Percentiles rank a stretch among this genome's conserved stretches.
phyloP scores from a whole-genome alignment of 495 filamentous ascomycete species.

The Aspergillus diversus region DNA sequence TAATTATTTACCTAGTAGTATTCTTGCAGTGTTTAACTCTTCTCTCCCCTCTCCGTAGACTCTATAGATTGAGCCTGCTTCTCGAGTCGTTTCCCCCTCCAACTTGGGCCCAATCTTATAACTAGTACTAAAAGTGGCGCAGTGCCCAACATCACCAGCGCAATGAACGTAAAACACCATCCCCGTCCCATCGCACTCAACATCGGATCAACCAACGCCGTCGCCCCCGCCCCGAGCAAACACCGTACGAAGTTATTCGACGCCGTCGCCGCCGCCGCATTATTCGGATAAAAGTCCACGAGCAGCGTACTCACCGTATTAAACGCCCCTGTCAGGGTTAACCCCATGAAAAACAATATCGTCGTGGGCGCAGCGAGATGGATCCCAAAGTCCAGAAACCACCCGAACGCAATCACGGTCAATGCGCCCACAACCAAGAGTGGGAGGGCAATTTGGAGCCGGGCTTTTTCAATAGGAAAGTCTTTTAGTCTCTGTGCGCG shows the following conservation, averaged over 20 bases:
- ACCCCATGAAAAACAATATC: conserved; percentile 63
- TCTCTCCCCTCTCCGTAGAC: too few species aligned
- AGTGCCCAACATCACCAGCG: conserved; percentile 53
- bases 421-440: conserved; percentile 42
- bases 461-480: conserved; percentile 69
- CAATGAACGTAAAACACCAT: conserved; percentile 72
- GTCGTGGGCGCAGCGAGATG: conserved; percentile 51
- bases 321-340: conserved; percentile 58
- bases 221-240: conserved; percentile 66
- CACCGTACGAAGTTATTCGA: conserved; percentile 73
- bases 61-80: too few species aligned
- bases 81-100: conserved; percentile 34
- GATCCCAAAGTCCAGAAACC: conserved; percentile 38
- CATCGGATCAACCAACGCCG: conserved; percentile 69
- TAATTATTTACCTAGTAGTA: too few species aligned
- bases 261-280: conserved; percentile 67
- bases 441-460: conserved; percentile 55
- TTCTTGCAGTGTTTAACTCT: too few species aligned
- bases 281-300: conserved; percentile 65
- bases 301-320: conserved; percentile 63
- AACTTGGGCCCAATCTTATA: conserved; percentile 47
- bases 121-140: conserved; percentile 56
- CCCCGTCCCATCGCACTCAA: conserved; percentile 65
- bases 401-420: conserved; percentile 43
- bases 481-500: conserved; percentile 54